These are phyloP conservation scores for Russula vinacea DNA, from an alignment of 768 basidiomycete species.

Conservation along the genomic window DNA sequence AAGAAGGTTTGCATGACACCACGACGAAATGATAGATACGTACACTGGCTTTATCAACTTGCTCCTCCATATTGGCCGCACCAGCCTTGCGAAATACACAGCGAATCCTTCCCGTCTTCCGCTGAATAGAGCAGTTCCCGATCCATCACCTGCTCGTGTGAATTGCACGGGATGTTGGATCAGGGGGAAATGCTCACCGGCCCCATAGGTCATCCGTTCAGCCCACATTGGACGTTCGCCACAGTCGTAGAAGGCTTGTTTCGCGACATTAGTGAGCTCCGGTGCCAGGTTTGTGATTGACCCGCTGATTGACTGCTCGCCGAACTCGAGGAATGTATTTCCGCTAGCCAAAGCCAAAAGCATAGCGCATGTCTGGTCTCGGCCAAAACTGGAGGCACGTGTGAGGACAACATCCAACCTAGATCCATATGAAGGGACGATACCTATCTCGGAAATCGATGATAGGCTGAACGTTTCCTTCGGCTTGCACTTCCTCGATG, in stretches of 20 bases:
- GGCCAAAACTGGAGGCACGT: constrained; percentile 63
- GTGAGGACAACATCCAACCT: constrained; percentile 21
- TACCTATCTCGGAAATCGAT: constrained; percentile 77
- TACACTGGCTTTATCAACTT: constrained; percentile 69
- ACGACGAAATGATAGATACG: constrained; percentile 27
- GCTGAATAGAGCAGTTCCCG: constrained; percentile 76
- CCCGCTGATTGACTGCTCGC: constrained; percentile 46
- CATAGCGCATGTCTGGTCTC: constrained; percentile 92
- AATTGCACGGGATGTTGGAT: background rate
- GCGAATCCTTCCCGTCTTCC: constrained; percentile 87
- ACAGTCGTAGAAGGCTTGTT: constrained; percentile 83
- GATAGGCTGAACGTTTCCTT: constrained; percentile 73
- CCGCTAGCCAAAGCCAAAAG: constrained; percentile 80
- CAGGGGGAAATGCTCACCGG: constrained; percentile 43
- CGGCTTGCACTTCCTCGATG: constrained; percentile 76
- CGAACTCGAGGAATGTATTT: constrained; percentile 70
- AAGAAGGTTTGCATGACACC: constrained; percentile 14
- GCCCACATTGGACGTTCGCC: constrained; percentile 82
- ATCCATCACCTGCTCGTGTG: constrained; percentile 31
- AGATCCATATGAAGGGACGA: background rate
- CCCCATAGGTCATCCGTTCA: constrained; percentile 73
- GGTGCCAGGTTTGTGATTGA: constrained; percentile 52
- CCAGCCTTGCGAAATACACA: constrained; percentile 78
- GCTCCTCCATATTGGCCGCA: constrained; percentile 84
- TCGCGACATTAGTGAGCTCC: constrained; percentile 68